Conservation (phyloP, 75 land plant genomes). For the Pinus tabuliformis region DNA sequence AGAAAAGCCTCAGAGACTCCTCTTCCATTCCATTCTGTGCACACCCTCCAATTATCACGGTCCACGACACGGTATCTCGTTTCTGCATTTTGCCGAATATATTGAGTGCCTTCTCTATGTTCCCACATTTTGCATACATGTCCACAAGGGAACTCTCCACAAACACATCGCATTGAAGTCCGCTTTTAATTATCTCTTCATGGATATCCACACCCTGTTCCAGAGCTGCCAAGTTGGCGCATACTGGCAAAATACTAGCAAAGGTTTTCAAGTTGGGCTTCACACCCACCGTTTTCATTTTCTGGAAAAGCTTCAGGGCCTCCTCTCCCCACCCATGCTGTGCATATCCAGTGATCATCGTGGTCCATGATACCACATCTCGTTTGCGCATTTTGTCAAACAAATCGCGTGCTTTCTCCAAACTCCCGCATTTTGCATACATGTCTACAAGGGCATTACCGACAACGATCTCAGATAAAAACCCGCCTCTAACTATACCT, state of each 20-base stretch:
- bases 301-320: slow-evolving; percentile 1
- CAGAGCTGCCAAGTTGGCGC: slow-evolving; percentile 10
- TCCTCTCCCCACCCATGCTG: slow-evolving; percentile 2
- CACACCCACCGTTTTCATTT: background rate
- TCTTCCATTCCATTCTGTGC: slow-evolving; percentile 12
- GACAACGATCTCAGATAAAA: background rate
- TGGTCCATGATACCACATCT: slow-evolving; percentile 1
- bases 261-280: slow-evolving; percentile 13
- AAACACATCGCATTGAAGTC: slow-evolving; percentile 13
- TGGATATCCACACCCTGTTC: slow-evolving; percentile 9
- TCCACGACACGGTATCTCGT: slow-evolving; percentile 13
- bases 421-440: slow-evolving; percentile 31
- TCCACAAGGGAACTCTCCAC: slow-evolving; percentile 19
- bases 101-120: slow-evolving; percentile 10
- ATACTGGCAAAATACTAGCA: slow-evolving; percentile 10
- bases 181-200: slow-evolving; percentile 2
- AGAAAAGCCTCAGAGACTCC: slow-evolving; percentile 7
- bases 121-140: slow-evolving; percentile 26
- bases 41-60: slow-evolving; percentile 11
- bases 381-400: slow-evolving; percentile 12
- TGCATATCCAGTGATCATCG: slow-evolving; percentile 13
- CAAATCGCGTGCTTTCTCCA: slow-evolving; percentile 14
- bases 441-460: slow-evolving; percentile 10
- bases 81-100: slow-evolving; percentile 7
- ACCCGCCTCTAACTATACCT: background rate